These are phyloP conservation scores for Nemania sp. DNA, from an alignment of 2,329 filamentous ascomycete species.

Conservation along the genomic window DNA sequence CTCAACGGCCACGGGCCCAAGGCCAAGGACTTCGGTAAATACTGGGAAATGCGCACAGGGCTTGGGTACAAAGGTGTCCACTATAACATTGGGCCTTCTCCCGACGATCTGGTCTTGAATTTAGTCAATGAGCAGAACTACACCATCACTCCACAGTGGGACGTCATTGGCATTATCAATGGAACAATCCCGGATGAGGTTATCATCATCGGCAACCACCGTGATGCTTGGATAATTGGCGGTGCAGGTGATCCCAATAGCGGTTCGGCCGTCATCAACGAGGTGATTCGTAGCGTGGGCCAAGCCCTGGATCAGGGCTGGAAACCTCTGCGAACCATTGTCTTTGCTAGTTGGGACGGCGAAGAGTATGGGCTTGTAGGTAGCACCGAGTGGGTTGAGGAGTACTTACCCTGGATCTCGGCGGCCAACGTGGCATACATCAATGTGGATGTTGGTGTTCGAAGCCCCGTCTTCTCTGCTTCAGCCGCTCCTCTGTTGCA, in stretches of 20 bases:
- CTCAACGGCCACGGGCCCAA: constrained; percentile 87
- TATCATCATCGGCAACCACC: constrained; percentile 87
- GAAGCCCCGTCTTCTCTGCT: constrained; percentile 65
- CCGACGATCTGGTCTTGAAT: constrained; percentile 70
- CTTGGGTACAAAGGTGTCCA: constrained; percentile 78
- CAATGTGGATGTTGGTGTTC: constrained; percentile 78
- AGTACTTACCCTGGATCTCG: constrained; percentile 80
- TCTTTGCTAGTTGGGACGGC: constrained; percentile 83
- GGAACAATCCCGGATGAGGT: constrained; percentile 84
- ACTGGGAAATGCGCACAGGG: constrained; percentile 75
- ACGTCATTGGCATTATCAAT: constrained; percentile 91
- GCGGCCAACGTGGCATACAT: constrained; percentile 77
- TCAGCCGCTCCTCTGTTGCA: constrained; percentile 76
- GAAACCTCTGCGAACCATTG: constrained; percentile 86
- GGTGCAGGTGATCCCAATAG: constrained; percentile 82
- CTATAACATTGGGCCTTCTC: constrained; percentile 84
- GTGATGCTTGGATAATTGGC: constrained; percentile 86
- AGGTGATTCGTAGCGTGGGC: constrained; percentile 75
- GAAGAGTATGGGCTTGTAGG: constrained; percentile 87
- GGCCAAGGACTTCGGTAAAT: constrained; percentile 70
- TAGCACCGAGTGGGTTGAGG: constrained; percentile 91
- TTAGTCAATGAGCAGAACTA: constrained; percentile 81
- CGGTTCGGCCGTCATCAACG: constrained; percentile 77
- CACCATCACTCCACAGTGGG: constrained; percentile 80
- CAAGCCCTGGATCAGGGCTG: constrained; percentile 70